Percentiles rank a stretch among this genome's conserved stretches.
Conservation (phyloP, 139 green algal genomes). For the Zygnema cylindricum region DNA sequence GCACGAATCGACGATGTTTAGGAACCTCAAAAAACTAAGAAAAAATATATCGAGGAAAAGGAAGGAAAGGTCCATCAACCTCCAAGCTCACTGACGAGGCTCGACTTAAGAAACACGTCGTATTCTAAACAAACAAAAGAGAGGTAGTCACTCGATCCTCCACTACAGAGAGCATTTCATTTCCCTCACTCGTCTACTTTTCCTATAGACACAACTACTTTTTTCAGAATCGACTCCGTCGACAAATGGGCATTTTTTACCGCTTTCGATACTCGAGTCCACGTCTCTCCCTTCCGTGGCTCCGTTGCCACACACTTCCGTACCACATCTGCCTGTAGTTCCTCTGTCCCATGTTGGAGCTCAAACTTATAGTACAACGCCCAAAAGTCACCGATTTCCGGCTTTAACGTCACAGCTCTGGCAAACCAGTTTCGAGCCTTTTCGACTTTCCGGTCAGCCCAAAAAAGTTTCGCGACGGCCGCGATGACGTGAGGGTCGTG, state of each 20-base stretch:
- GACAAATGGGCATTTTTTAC: slow-evolving; percentile 76
- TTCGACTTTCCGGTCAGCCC: slow-evolving; percentile 88
- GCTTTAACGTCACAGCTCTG: slow-evolving; percentile 81
- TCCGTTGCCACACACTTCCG: slow-evolving; percentile 67
- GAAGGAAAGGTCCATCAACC: neutral
- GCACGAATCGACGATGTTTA: too few relatives aligned
- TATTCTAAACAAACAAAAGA: too few relatives aligned
- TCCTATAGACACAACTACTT: slow-evolving; percentile 70
- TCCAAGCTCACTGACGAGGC: too few relatives aligned
- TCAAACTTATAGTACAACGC: slow-evolving; percentile 84
- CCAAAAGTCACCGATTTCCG: slow-evolving; percentile 93
- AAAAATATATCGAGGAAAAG: neutral
- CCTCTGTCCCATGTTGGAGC: slow-evolving; percentile 55
- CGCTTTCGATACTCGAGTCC: slow-evolving; percentile 83
- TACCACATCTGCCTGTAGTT: slow-evolving; percentile 43
- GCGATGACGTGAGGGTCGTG: slow-evolving; percentile 82
- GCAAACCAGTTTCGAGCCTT: slow-evolving; percentile 91
- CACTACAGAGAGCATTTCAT: too few relatives aligned
- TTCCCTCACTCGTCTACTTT: neutral
- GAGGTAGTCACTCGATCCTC: too few relatives aligned
- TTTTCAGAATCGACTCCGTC: slow-evolving; percentile 78
- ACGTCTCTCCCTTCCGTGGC: slow-evolving; percentile 90
- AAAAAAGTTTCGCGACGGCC: slow-evolving; percentile 91
- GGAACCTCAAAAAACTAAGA: neutral
- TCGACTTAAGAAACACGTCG: too few relatives aligned